These are phyloP conservation scores for Boletellus ananas DNA, from an alignment of 768 basidiomycete species.

Conservation along the genomic window DNA sequence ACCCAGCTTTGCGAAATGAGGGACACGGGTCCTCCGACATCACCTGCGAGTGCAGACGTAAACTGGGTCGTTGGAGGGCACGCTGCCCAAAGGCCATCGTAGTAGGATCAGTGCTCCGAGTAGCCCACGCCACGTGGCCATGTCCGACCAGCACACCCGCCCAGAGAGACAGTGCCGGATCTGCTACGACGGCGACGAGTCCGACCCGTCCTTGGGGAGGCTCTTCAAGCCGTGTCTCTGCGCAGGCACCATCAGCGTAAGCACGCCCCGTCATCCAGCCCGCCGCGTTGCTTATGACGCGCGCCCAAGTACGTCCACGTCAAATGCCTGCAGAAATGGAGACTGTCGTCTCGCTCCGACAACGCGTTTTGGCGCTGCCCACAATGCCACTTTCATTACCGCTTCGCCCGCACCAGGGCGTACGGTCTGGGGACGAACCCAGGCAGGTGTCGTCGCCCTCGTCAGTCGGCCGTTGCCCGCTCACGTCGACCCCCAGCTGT, in stretches of 20 bases:
- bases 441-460: constrained; percentile 36
- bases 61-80: constrained; percentile 21
- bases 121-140: constrained; percentile 13
- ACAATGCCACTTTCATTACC: constrained; percentile 75
- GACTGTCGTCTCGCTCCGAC: constrained; percentile 55
- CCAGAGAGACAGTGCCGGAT: constrained; percentile 76
- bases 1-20: constrained; percentile 11
- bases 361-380: constrained; percentile 77
- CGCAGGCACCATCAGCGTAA: constrained; percentile 71
- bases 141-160: constrained; percentile 13
- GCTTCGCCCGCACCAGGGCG: constrained; percentile 67
- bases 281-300: constrained; percentile 18
- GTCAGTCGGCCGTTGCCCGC: constrained; percentile 4
- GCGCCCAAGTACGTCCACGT: constrained; percentile 68
- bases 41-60: constrained; percentile 27
- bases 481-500: constrained; percentile 44
- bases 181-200: constrained; percentile 66
- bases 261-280: constrained; percentile 13
- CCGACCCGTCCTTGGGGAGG: constrained; percentile 60
- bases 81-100: constrained; percentile 11
- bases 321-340: constrained; percentile 73
- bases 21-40: constrained; percentile 3
- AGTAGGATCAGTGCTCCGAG: no score
- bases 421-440: constrained; percentile 77
- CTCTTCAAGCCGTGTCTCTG: constrained; percentile 73